Evolutionary conservation across 805 yeast genomes (phyloP), one percentile per base, ranked within the genome.

Genomic region (Sungouiella blattae): DNA sequence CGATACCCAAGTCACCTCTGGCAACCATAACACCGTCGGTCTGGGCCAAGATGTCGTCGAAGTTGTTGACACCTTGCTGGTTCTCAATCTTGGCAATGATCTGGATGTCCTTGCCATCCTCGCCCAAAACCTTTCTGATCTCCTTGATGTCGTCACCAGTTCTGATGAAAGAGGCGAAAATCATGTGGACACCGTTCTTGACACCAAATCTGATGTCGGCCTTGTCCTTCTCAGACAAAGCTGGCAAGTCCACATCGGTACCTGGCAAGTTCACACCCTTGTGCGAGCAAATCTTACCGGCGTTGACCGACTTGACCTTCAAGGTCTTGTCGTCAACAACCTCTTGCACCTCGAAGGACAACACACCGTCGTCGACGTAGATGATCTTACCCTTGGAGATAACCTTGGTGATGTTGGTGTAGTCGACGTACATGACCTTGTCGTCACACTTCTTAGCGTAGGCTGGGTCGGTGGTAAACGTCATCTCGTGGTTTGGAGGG

Each of bases 11-110:
- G 69, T 93, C 98, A 78, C 98, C 98, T 74, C 98, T 84, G 59
- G 98, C 98, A 66, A 93, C 98, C 98, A 93, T 93, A 61, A 93
- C 96, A 77, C 98, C 98, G 65, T 93, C 98, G 46, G 98, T 93
- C 68, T 81, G 95, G 57, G 65, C 66, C 64, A 93, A 80, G 62
- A 93, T 93, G 46, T 87, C 97, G 69, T 93, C 98, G 63, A 93
- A 93, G 82, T 93, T 93, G 85, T 93, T 89, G 58, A 93, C 98
- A 78, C 98, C 98, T 73, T 93, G 98, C 75, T 91, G 98, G 78
- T 88, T 89, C 78, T 93, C 98, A 64, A 93, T 91, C 80, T 93
- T 93, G 64, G 87, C 83, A 57, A 93, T 89, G 73, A 93, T 88
- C 78, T 93, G 94, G 69, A 93, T 86, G 60, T 87, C 85, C 70